phyloP scores from a whole-genome alignment of 345 rosid species.

The Cardamine resedifolia region DNA sequence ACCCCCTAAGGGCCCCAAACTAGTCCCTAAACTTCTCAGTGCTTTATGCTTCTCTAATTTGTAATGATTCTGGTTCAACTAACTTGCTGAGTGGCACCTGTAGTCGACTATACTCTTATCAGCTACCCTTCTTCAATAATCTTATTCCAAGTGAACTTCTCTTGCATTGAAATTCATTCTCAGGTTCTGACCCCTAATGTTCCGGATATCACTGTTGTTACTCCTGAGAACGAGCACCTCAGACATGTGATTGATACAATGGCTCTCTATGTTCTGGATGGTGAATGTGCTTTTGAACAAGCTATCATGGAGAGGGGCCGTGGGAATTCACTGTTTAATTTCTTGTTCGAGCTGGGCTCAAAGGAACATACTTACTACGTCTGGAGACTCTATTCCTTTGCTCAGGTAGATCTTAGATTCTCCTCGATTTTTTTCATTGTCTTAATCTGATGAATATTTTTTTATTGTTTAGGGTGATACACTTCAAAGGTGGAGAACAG shows the following conservation, averaged over 20 bases:
- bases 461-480: constrained; percentile 76
- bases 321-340: constrained; percentile 86
- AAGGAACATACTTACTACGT: constrained; percentile 95
- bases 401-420: constrained; percentile 57
- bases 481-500: constrained; percentile 97
- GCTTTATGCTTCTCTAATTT: constrained; percentile 2
- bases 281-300: constrained; percentile 98
- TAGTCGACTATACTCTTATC: neutral
- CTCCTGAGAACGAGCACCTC: constrained; percentile 85
- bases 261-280: constrained; percentile 96
- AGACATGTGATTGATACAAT: constrained; percentile 91
- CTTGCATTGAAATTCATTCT: constrained; percentile 10
- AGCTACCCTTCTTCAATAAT: neutral
- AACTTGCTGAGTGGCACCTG: constrained; percentile 1
- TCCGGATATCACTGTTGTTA: constrained; percentile 91
- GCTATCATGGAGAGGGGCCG: constrained; percentile 99
- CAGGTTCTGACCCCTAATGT: constrained; percentile 98
- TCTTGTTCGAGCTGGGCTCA: constrained; percentile 92
- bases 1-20: neutral
- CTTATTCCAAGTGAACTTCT: constrained; percentile 13
- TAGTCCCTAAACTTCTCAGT: neutral
- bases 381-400: constrained; percentile 98
- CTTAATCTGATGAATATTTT: constrained; percentile 15
- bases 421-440: neutral
- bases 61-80: constrained; percentile 13